These are phyloP conservation scores for Annulohypoxylon stygium DNA, from an alignment of 495 filamentous ascomycete genomes.

Conservation along the genomic window DNA sequence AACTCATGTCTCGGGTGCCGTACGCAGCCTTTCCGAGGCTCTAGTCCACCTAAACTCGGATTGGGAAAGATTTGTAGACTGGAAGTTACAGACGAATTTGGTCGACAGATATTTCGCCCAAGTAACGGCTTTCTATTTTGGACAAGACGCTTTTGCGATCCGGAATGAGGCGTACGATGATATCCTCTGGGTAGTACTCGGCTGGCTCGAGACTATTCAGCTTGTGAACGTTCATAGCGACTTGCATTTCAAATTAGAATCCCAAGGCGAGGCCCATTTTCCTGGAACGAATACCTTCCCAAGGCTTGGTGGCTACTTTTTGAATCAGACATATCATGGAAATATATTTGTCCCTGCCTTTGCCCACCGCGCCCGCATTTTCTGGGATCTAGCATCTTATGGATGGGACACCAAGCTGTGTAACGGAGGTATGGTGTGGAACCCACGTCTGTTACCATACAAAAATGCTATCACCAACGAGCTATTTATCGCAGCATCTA, in stretches of 20 bases:
- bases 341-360: slow-evolving; percentile 81
- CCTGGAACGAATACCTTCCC: slow-evolving; percentile 19
- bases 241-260: slow-evolving; percentile 41
- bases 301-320: slow-evolving; percentile 30
- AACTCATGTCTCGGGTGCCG: slow-evolving; percentile 79
- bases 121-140: slow-evolving; percentile 82
- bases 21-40: slow-evolving; percentile 70
- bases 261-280: neutral
- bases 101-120: slow-evolving; percentile 88
- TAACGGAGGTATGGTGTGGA: slow-evolving; percentile 94
- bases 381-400: slow-evolving; percentile 82
- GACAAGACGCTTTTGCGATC: slow-evolving; percentile 81
- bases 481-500: slow-evolving; percentile 84
- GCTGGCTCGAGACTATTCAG: slow-evolving; percentile 87
- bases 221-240: slow-evolving; percentile 73
- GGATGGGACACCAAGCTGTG: slow-evolving; percentile 90
- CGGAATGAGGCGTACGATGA: slow-evolving; percentile 91
- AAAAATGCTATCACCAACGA: slow-evolving; percentile 99
- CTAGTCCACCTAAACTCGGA: slow-evolving; percentile 42
- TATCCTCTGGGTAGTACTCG: slow-evolving; percentile 96
- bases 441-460: slow-evolving; percentile 82
- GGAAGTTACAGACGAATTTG: slow-evolving; percentile 73
- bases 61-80: slow-evolving; percentile 48
- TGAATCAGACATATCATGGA: slow-evolving; percentile 74
- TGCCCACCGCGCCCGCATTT: slow-evolving; percentile 87